phyloP scores from a whole-genome alignment of 2,329 filamentous ascomycete genomes.

The Penicillium sp. region DNA sequence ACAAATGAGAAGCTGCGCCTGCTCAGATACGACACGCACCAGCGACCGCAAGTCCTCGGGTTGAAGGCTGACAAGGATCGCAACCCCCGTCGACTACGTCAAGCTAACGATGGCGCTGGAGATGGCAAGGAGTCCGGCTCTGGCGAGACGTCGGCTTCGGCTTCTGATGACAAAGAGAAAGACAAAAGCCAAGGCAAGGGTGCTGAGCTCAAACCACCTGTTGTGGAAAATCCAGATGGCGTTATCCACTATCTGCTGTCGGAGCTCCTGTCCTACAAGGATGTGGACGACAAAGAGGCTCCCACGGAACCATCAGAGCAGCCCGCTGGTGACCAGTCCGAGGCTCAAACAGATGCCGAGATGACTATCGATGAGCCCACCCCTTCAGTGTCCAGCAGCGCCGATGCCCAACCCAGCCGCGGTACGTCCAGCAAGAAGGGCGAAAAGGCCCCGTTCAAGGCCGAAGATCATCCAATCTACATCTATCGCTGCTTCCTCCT shows the following conservation, averaged over 20 bases:
- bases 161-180: slow-evolving; percentile 24
- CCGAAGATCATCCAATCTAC: slow-evolving; percentile 91
- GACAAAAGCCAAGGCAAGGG: slow-evolving; percentile 49
- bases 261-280: slow-evolving; percentile 84
- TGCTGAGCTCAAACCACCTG: slow-evolving; percentile 69
- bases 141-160: slow-evolving; percentile 15
- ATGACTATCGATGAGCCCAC: slow-evolving; percentile 44
- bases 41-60: slow-evolving; percentile 50
- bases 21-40: slow-evolving; percentile 55
- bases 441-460: slow-evolving; percentile 74
- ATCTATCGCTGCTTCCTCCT: slow-evolving; percentile 94
- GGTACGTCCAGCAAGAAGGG: slow-evolving; percentile 52
- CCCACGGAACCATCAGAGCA: slow-evolving; percentile 29
- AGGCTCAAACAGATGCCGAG: slow-evolving; percentile 46
- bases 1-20: slow-evolving; percentile 81
- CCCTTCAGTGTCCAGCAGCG: slow-evolving; percentile 29
- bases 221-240: slow-evolving; percentile 88
- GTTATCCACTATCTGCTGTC: slow-evolving; percentile 92
- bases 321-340: slow-evolving; percentile 30
- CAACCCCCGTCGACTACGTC: slow-evolving; percentile 19
- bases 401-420: slow-evolving; percentile 26
- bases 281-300: slow-evolving; percentile 80
- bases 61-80: slow-evolving; percentile 49
- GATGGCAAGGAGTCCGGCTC: slow-evolving; percentile 32
- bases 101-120: slow-evolving; percentile 22